A percentile compares a stretch with the other conserved stretches of the same genome.
Evolutionary conservation across 129 eudicot genomes (phyloP).

Genomic region (Ambrosia artemisiifolia): DNA sequence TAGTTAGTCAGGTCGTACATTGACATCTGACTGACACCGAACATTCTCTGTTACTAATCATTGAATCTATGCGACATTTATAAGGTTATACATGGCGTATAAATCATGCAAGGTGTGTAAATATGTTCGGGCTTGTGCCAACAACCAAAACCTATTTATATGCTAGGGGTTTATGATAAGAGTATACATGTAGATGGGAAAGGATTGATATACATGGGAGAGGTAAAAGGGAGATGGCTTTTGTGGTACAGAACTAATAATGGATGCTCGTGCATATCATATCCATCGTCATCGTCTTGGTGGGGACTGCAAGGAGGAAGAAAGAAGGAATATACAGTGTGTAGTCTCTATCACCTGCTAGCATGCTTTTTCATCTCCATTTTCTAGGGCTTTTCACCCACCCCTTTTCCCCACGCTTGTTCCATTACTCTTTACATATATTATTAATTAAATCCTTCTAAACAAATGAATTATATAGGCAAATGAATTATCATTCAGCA

Average conservation of each 20-base stretch:
- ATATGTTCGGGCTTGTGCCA: too few relatives aligned
- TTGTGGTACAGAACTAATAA: conserved; percentile 3
- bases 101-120: too few relatives aligned
- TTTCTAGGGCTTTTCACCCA: conserved; percentile 8
- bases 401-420: conserved; percentile 3
- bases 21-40: too few relatives aligned
- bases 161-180: background rate
- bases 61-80: too few relatives aligned
- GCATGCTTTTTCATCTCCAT: conserved; percentile 13
- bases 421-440: background rate
- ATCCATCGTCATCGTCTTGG: background rate
- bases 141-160: too few relatives aligned
- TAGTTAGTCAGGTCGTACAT: too few relatives aligned
- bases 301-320: conserved; percentile 2
- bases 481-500: too few relatives aligned
- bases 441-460: background rate
- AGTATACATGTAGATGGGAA: background rate
- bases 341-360: background rate
- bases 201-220: background rate
- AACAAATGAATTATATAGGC: background rate
- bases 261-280: conserved; percentile 6
- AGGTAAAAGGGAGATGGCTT: conserved; percentile 7
- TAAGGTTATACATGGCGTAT: too few relatives aligned
- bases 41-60: too few relatives aligned
- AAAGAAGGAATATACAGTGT: background rate